Base-by-base conservation (phyloP, 495 filamentous ascomycete genomes). In the Xylaria castorea region DNA sequence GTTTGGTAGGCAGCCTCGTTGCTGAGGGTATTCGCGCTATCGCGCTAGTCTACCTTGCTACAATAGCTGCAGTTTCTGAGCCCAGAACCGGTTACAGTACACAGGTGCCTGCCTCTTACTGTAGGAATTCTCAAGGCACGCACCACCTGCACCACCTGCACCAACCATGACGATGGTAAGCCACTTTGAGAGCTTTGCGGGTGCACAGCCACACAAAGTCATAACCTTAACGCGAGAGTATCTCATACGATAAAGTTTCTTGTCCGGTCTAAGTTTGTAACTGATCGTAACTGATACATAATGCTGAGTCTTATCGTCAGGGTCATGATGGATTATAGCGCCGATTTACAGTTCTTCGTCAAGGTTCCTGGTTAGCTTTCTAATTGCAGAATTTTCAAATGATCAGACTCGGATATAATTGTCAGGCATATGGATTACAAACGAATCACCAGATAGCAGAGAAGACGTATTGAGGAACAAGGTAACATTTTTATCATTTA, bases 401-500 rank as follows among this genome's bases (percentile, higher is more conserved):
- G 2, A 30, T 55, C 14, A 25, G 27, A 18, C 53, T 7, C 0
- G 14, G 7, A 57, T 57, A 57, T 5, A 32, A 2, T 1, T 32
- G 53, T 57, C 9, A 6, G 1, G 27, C 14, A 18, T 14, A 9
- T n/a, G 16, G 32, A 57, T 18, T 7, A 8, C 53, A 32, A 57
- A 14, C 22, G 2, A 7, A 8, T 57, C 14, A 57, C 53, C 8
- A 2, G 8, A 8, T 12, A 22, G 32, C 3, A 46, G 16, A 6
- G 27, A 42, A 57, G 44, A 2, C 11, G 9, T 46, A 51, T n/a
- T 48, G 40, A 38, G 60, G 65, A 73, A 74, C 76, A 75, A 60
- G 12, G 34, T 70, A 72, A 76, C 72, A 62, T 75, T 78, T 80
- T 81, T 82, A 82, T 80, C 78, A 78, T 75, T 80, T 76, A 75